Percentiles rank a stretch among this genome's conserved stretches.
Evolutionary conservation across 306 rosid genomes (phyloP).

Genomic region (Alnus rubra): DNA sequence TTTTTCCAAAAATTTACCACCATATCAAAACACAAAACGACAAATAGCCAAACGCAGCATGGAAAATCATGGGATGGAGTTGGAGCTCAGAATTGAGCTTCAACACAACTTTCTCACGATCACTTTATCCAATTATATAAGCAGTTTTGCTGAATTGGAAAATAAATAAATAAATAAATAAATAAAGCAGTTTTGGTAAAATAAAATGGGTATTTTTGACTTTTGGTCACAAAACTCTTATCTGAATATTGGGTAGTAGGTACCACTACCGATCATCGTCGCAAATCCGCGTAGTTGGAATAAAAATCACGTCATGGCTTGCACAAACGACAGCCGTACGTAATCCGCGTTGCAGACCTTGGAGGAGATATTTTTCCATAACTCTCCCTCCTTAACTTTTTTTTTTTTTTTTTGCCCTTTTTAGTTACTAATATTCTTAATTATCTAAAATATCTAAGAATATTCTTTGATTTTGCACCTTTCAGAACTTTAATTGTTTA

Average conservation of each 20-base stretch:
- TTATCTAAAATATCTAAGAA: neutral
- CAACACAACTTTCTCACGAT: too few species aligned
- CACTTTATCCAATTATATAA: too few species aligned
- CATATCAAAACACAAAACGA: too few species aligned
- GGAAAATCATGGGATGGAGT: too few species aligned
- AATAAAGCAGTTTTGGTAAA: too few species aligned
- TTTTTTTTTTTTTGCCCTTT: too few species aligned
- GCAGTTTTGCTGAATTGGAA: too few species aligned
- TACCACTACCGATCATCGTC: neutral
- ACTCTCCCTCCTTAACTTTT: neutral
- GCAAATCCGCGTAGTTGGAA: neutral
- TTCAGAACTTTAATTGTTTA: neutral
- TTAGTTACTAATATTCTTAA: too few species aligned
- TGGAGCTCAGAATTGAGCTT: too few species aligned
- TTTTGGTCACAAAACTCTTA: neutral
- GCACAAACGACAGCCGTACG: neutral
- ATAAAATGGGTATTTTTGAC: neutral
- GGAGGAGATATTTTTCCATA: neutral
- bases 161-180: too few species aligned
- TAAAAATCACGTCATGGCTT: neutral
- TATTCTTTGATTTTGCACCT: neutral
- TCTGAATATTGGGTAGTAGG: neutral
- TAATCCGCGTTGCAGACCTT: neutral
- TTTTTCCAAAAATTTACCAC: too few species aligned
- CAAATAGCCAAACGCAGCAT: too few species aligned